Evolutionary conservation across 352 stramenopile genomes (phyloP), one percentile per base, ranked within the genome.

Genomic region (Plasmopara muralis): DNA sequence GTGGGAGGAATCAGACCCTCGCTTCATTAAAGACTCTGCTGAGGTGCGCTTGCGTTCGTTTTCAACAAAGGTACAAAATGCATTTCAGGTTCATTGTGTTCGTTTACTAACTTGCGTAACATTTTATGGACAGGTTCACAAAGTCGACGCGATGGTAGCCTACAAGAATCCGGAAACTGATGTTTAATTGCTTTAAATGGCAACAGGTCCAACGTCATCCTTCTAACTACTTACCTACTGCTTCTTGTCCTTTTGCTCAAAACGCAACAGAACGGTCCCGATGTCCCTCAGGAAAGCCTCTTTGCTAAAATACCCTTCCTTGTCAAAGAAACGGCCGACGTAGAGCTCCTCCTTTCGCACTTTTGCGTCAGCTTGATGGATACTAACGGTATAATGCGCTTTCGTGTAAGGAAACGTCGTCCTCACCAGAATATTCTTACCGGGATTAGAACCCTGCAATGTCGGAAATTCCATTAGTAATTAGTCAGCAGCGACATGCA

Each of bases 41-140:
- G 85, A 99, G 81, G 96, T 99, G n/a, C 96, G 96, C 37, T 76
- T 99, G 51, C 87, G 96, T 46, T 98, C 90, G 38, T 99, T 99
- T 62, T 93, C 92, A 9, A 99, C 97, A 29, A 98, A 97, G 67
- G 93, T 98, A 77, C 35, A 43, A 29, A 39, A 47, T 50, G 14
- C 5, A 12, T 35, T 12, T 35, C 31, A 12, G 31, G 31, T 12
- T 60, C 15, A 29, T 10, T 54, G 8, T n/a, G 6, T 50, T 45
- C 42, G 60, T 16, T 16, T 18, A 13, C 58, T 62, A 62, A 56
- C 10, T n/a, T 33, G 30, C 18, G 16, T 57, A 15, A 48, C 40
- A 50, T 44, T 30, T 50, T 51, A 41, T 43, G 43, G 57, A 13
- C 53, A 97, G 88, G 80, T 99, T 50, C 96, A 99, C 80, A 97